Evolutionary conservation across 495 filamentous ascomycete genomes (phyloP).

Genomic region (Penicillium cosmopolitanum): DNA sequence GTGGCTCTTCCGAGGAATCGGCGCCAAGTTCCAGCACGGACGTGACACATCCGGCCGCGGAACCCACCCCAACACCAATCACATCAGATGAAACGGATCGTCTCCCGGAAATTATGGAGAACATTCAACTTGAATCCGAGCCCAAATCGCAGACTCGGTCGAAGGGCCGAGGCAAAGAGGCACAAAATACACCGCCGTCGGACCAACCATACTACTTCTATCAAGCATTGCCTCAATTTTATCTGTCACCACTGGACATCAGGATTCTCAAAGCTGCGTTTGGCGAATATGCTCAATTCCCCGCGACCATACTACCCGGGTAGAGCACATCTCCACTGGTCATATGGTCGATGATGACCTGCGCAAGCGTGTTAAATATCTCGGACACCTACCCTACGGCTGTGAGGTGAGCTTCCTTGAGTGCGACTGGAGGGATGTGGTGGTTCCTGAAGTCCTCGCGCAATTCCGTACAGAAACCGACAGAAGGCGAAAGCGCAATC

Average conservation of each 20-base stretch:
- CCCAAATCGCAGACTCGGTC: constrained; percentile 32
- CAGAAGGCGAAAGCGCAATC: constrained; percentile 73
- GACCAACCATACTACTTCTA: constrained; percentile 78
- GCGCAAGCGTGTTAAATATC: constrained; percentile 84
- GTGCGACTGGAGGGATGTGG: constrained; percentile 95
- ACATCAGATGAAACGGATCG: constrained; percentile 28
- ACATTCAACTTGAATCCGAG: constrained; percentile 25
- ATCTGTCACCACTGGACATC: constrained; percentile 92
- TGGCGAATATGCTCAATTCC: constrained; percentile 80
- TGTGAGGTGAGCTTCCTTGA: constrained; percentile 94
- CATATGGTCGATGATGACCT: constrained; percentile 91
- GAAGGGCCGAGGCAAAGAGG: constrained; percentile 30
- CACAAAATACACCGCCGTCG: constrained; percentile 30
- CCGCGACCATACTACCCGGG: constrained; percentile 83
- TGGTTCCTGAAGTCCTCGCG: constrained; percentile 72
- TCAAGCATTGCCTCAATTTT: constrained; percentile 85
- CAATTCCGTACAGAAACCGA: constrained; percentile 78
- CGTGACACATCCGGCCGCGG: not conserved
- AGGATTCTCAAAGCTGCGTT: constrained; percentile 91
- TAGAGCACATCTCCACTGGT: constrained; percentile 89
- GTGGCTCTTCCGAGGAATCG: constrained; percentile 38
- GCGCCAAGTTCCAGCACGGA: constrained; percentile 9
- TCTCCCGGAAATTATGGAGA: constrained; percentile 35
- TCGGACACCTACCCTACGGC: constrained; percentile 87
- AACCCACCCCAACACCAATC: constrained; percentile 14